Conservation (phyloP, 2,329 filamentous ascomycete genomes). For the Fusarium irregulare region DNA sequence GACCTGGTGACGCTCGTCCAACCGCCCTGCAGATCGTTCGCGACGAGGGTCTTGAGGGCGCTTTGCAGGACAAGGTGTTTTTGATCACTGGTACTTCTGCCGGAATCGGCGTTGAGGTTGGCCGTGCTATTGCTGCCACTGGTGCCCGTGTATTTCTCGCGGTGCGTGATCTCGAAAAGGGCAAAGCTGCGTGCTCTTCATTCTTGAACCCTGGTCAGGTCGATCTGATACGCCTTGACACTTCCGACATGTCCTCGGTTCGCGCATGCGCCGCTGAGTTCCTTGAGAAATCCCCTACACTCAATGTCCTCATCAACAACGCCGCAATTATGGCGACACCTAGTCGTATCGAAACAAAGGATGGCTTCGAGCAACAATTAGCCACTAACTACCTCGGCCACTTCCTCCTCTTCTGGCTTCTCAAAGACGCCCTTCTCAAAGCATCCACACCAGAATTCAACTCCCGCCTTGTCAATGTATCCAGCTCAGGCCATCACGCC, state of each 20-base stretch:
- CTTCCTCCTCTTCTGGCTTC: conserved; percentile 56
- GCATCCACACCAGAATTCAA: conserved; percentile 40
- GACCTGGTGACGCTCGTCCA: conserved; percentile 55
- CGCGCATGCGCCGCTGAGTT: conserved; percentile 38
- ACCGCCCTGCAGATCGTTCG: conserved; percentile 55
- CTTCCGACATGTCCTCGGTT: conserved; percentile 45
- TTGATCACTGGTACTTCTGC: conserved; percentile 58
- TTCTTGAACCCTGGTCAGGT: conserved; percentile 31
- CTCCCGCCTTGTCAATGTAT: conserved; percentile 53
- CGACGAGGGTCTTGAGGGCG: conserved; percentile 51
- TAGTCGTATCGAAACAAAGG: conserved; percentile 48
- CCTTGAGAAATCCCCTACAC: conserved; percentile 21
- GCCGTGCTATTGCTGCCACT: conserved; percentile 56
- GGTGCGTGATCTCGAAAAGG: conserved; percentile 43
- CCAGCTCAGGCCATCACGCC: conserved; percentile 38
- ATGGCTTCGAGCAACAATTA: conserved; percentile 58
- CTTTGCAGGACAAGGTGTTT: conserved; percentile 52
- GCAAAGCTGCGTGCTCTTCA: conserved; percentile 24
- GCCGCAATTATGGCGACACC: conserved; percentile 56
- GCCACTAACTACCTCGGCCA: conserved; percentile 59
- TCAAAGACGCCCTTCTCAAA: conserved; percentile 53
- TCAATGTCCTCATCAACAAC: conserved; percentile 57
- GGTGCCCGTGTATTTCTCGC: conserved; percentile 44
- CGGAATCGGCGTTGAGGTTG: conserved; percentile 59
- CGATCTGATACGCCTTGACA: conserved; percentile 43